Conservation (phyloP, 495 filamentous ascomycete species). For the Cenococcum geophilum region DNA sequence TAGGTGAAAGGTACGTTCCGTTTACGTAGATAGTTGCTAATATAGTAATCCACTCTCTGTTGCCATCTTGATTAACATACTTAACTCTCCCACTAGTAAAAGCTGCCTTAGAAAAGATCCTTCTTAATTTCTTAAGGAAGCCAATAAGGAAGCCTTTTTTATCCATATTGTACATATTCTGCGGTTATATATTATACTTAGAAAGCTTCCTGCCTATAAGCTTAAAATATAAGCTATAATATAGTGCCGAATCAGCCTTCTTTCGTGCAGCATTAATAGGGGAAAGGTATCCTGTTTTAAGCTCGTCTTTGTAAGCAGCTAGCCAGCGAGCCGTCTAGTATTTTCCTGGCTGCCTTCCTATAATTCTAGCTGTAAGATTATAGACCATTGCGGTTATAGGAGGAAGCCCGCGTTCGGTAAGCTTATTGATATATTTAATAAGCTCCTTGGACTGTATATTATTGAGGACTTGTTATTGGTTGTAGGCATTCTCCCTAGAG, state of each 20-base stretch:
- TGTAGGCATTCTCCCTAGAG: too few species aligned
- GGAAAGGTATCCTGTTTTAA: not conserved
- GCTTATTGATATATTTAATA: too few species aligned
- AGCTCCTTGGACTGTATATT: too few species aligned
- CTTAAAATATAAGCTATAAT: too few species aligned
- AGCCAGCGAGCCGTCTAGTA: not conserved
- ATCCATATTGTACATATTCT: too few species aligned
- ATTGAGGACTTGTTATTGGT: too few species aligned
- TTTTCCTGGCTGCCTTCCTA: not conserved
- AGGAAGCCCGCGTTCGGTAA: too few species aligned
- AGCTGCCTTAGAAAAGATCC: constrained; percentile 2
- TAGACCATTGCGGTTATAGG: too few species aligned
- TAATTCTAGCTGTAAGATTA: not conserved
- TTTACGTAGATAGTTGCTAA: too few species aligned
- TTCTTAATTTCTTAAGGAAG: not conserved
- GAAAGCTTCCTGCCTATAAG: constrained; percentile 7
- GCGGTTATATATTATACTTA: constrained; percentile 19
- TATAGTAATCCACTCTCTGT: too few species aligned
- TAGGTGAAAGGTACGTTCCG: too few species aligned
- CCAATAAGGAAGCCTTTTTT: constrained; percentile 29
- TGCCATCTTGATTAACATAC: constrained; percentile 13
- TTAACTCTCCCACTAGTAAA: not conserved
- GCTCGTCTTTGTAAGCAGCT: not conserved
- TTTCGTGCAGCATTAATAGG: not conserved
- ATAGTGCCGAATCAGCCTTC: not conserved